These are phyloP conservation scores for Ceratocystis papillata DNA, from an alignment of 2,329 filamentous ascomycete genomes.

Conservation along the genomic window DNA sequence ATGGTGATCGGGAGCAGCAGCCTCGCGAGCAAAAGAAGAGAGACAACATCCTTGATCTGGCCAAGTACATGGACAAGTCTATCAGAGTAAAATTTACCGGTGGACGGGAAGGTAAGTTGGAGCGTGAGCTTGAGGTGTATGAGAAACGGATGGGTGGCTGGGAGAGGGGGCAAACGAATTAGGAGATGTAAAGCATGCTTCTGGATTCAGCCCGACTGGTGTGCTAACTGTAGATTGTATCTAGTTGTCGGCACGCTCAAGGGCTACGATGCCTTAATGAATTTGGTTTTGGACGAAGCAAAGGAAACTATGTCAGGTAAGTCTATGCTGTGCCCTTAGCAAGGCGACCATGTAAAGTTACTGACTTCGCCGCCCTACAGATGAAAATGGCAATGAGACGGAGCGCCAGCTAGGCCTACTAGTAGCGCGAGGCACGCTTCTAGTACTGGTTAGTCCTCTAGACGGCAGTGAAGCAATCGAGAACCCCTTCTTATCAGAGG, in stretches of 20 bases:
- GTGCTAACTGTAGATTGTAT: slow-evolving; percentile 20
- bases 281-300: slow-evolving; percentile 88
- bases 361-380: slow-evolving; percentile 37
- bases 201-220: background rate
- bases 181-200: slow-evolving; percentile 1
- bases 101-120: slow-evolving; percentile 64
- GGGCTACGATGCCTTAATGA: slow-evolving; percentile 96
- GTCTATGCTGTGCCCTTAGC: background rate
- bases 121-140: background rate
- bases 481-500: slow-evolving; percentile 59
- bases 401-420: slow-evolving; percentile 73
- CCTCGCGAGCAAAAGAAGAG: slow-evolving; percentile 73
- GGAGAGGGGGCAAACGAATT: background rate
- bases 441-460: slow-evolving; percentile 83
- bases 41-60: slow-evolving; percentile 91
- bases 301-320: slow-evolving; percentile 79
- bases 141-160: background rate
- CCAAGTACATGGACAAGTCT: slow-evolving; percentile 94
- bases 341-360: background rate
- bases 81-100: slow-evolving; percentile 96
- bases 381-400: slow-evolving; percentile 83
- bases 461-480: slow-evolving; percentile 93
- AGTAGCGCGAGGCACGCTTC: slow-evolving; percentile 80
- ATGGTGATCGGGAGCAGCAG: slow-evolving; percentile 36
- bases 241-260: slow-evolving; percentile 80